These are phyloP conservation scores for Botrytis paeoniae DNA, from an alignment of 2,329 filamentous ascomycete genomes.

Conservation along the genomic window DNA sequence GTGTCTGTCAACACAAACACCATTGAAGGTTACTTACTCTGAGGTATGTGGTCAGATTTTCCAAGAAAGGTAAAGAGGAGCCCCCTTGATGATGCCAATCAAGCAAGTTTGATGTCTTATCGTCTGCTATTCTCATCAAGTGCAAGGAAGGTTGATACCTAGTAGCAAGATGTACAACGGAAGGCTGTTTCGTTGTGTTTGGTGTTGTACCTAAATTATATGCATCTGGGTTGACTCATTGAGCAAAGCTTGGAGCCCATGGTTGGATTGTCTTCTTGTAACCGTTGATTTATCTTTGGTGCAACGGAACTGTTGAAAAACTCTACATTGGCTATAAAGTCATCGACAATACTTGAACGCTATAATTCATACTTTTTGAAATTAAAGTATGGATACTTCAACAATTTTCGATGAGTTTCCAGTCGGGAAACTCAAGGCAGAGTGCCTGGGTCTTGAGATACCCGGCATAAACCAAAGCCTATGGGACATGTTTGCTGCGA, in stretches of 20 bases:
- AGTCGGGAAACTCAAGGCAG: background rate
- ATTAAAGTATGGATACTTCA: background rate
- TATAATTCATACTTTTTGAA: background rate
- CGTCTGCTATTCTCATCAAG: background rate
- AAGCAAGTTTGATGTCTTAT: background rate
- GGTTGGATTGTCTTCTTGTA: background rate
- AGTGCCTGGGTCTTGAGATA: background rate
- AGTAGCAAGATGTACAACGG: background rate
- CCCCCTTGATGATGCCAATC: background rate
- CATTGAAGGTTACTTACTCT: background rate
- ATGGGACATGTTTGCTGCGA: constrained; percentile 17
- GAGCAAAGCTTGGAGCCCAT: background rate
- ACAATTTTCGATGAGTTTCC: background rate
- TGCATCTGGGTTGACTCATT: background rate
- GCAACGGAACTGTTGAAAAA: background rate
- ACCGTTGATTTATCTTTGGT: background rate
- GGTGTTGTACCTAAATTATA: background rate
- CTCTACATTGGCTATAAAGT: background rate
- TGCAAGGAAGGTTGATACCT: background rate
- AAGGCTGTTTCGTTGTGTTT: background rate
- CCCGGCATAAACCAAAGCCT: constrained; percentile 5
- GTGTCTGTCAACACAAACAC: background rate
- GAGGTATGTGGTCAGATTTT: background rate
- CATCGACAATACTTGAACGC: background rate
- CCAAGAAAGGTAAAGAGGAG: background rate